Conservation (phyloP, 2,329 filamentous ascomycete genomes). For the Botryotinia globosa region DNA sequence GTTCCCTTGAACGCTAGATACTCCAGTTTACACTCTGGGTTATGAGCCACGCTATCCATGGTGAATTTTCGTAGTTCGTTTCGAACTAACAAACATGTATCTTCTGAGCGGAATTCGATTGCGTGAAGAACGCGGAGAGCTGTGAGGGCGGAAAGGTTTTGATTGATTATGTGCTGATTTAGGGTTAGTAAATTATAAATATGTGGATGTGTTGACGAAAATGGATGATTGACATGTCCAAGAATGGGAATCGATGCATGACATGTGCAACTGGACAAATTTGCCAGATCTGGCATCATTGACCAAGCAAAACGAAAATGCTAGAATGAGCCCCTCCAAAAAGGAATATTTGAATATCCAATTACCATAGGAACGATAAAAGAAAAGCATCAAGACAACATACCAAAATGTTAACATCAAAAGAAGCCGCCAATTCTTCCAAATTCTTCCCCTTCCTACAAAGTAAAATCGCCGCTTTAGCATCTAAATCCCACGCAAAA, state of each 20-base stretch:
- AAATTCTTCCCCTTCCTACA: constrained; percentile 50
- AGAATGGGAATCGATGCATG: not conserved
- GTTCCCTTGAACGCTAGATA: constrained; percentile 56
- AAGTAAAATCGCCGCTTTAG: constrained; percentile 53
- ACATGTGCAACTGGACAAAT: not conserved
- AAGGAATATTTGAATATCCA: not conserved
- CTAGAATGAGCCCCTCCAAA: too few relatives aligned
- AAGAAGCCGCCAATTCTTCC: constrained; percentile 55
- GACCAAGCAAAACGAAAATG: too few relatives aligned
- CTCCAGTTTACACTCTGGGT: constrained; percentile 54
- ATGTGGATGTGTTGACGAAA: not conserved
- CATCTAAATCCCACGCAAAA: constrained; percentile 55
- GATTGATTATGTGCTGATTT: constrained; percentile 55
- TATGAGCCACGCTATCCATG: constrained; percentile 55
- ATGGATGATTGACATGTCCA: not conserved
- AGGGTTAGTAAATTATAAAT: not conserved
- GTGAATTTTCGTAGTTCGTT: constrained; percentile 57
- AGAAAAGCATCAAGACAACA: constrained; percentile 30
- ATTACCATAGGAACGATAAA: not conserved
- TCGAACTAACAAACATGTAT: constrained; percentile 53
- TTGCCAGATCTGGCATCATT: not conserved
- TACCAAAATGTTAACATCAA: constrained; percentile 55
- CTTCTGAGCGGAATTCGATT: constrained; percentile 52
- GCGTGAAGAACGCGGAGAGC: constrained; percentile 56
- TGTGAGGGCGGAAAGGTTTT: constrained; percentile 48